A percentile compares a stretch with the other conserved stretches of the same genome.
Conservation (phyloP, 345 rosid species). For the Salix koriyanagi region DNA sequence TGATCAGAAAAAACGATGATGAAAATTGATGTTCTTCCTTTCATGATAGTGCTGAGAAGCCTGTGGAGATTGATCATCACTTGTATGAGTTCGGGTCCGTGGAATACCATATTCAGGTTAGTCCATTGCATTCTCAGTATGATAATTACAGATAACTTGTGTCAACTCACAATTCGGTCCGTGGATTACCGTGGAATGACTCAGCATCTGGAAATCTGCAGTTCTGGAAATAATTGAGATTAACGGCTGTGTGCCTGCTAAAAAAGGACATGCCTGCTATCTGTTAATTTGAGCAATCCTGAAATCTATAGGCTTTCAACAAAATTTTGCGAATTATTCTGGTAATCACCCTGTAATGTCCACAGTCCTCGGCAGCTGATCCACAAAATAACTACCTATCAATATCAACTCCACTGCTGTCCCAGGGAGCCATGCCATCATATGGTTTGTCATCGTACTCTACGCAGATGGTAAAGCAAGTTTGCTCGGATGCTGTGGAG, state of each 20-base stretch:
- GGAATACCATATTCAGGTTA: slow-evolving; percentile 75
- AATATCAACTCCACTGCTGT: slow-evolving; percentile 53
- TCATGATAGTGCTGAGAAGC: slow-evolving; percentile 55
- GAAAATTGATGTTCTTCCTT: slow-evolving; percentile 6
- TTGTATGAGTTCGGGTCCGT: slow-evolving; percentile 71
- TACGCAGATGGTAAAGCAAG: slow-evolving; percentile 39
- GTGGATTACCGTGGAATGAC: not conserved
- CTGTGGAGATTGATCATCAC: slow-evolving; percentile 65
- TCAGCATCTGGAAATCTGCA: not conserved
- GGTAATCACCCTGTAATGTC: slow-evolving; percentile 1
- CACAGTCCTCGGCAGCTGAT: slow-evolving; percentile 60
- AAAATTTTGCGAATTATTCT: not conserved
- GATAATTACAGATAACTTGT: not conserved
- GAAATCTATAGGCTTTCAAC: not conserved
- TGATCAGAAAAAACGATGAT: not conserved
- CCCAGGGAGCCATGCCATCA: slow-evolving; percentile 39
- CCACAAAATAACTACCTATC: slow-evolving; percentile 48
- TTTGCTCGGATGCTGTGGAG: slow-evolving; percentile 50
- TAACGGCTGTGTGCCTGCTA: not conserved
- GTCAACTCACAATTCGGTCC: not conserved
- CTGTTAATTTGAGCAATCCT: not conserved
- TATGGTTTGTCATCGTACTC: slow-evolving; percentile 43
- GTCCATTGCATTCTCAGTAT: not conserved
- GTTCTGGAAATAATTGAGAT: not conserved
- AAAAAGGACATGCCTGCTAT: not conserved